These are phyloP conservation scores for Jamesozyma hellenica DNA, from an alignment of 805 yeast species.

Conservation along the genomic window DNA sequence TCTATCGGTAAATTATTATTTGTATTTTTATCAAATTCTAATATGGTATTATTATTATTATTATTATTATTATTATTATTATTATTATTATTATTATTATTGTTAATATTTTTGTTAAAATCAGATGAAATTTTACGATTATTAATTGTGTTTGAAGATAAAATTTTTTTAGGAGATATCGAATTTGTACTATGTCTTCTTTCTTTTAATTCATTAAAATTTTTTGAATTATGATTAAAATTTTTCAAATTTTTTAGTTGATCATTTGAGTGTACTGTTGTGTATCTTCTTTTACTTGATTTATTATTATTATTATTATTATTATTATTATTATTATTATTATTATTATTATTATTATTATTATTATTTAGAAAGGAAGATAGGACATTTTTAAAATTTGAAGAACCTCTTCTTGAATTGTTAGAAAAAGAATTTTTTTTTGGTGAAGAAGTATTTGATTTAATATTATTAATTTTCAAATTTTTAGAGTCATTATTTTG, in stretches of 20 bases:
- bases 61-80: no score
- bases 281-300: neutral
- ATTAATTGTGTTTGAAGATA: neutral
- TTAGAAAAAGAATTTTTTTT: neutral
- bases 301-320: neutral
- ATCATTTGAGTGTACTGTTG: neutral
- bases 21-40: neutral
- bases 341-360: neutral
- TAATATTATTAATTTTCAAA: neutral
- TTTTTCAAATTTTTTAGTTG: neutral
- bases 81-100: no score
- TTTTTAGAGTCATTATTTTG: neutral
- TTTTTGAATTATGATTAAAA: neutral
- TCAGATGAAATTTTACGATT: neutral
- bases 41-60: neutral
- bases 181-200: constrained; percentile 2
- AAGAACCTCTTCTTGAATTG: neutral
- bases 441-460: neutral
- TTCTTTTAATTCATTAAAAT: no score
- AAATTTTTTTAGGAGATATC: neutral
- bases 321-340: neutral
- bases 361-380: neutral
- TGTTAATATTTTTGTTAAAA: no score
- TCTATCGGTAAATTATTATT: constrained; percentile 1
- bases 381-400: neutral